These are phyloP conservation scores for Solanum hybrid DNA, from an alignment of 305 asterid species.

Conservation along the genomic window DNA sequence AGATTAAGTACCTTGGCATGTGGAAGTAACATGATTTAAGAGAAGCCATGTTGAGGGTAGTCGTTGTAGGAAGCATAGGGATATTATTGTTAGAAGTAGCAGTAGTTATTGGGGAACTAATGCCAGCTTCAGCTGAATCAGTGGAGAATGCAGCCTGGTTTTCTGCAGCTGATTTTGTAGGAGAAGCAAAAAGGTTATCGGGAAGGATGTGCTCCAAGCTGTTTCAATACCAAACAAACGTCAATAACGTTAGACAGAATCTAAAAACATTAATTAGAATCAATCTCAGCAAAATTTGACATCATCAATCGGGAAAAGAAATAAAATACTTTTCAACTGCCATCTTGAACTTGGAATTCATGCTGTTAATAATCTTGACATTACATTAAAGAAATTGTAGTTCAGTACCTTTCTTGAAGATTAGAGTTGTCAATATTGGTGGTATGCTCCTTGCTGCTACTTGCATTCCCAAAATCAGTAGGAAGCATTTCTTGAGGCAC, in stretches of 20 bases:
- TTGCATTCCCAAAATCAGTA: conserved; percentile 16
- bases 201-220: conserved; percentile 84
- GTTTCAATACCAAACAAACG: conserved; percentile 16
- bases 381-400: background rate
- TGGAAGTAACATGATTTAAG: conserved; percentile 60
- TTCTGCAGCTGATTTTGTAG: conserved; percentile 61
- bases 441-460: conserved; percentile 28
- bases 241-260: conserved; percentile 5
- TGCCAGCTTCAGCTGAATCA: conserved; percentile 31
- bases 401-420: conserved; percentile 43
- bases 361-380: background rate
- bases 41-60: conserved; percentile 55
- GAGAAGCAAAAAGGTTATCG: conserved; percentile 79
- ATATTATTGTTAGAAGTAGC: conserved; percentile 46
- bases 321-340: background rate
- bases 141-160: conserved; percentile 28
- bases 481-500: conserved; percentile 22
- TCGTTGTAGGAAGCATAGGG: conserved; percentile 32
- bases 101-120: conserved; percentile 20
- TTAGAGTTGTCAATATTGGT: conserved; percentile 27
- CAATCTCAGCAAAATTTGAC: background rate
- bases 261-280: background rate
- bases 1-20: conserved; percentile 56
- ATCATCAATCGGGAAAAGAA: background rate
- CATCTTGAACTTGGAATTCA: background rate